phyloP scores from a whole-genome alignment of 495 filamentous ascomycete species.

The Penicillium diatomitis region DNA sequence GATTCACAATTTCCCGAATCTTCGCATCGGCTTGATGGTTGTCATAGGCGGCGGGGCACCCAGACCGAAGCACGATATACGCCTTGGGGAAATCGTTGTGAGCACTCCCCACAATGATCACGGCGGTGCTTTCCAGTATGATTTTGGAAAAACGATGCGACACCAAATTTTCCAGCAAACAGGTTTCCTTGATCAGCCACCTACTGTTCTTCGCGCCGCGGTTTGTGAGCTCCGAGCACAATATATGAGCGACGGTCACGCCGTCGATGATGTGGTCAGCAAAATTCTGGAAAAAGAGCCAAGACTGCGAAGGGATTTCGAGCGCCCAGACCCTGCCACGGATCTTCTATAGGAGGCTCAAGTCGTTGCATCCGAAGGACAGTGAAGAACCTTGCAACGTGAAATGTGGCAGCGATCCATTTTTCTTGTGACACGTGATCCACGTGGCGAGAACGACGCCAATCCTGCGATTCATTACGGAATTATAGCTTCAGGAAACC shows the following conservation, averaged over 20 bases:
- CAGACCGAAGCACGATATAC: slow-evolving; percentile 15
- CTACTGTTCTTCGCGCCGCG: slow-evolving; percentile 10
- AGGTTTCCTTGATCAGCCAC: slow-evolving; percentile 27
- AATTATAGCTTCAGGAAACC: slow-evolving; percentile 19
- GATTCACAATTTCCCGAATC: slow-evolving; percentile 20
- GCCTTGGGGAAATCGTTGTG: slow-evolving; percentile 34
- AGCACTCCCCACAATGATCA: slow-evolving; percentile 12
- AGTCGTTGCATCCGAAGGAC: slow-evolving; percentile 16
- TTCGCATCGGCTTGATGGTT: slow-evolving; percentile 27
- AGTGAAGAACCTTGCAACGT: slow-evolving; percentile 10
- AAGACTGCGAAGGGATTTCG: slow-evolving; percentile 15
- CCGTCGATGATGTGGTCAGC: slow-evolving; percentile 14
- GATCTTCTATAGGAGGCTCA: slow-evolving; percentile 27
- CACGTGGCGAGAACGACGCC: slow-evolving; percentile 15
- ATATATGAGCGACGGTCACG: slow-evolving; percentile 10
- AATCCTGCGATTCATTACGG: slow-evolving; percentile 20
- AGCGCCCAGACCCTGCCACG: slow-evolving; percentile 15
- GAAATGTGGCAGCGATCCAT: slow-evolving; percentile 16
- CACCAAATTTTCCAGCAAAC: slow-evolving; percentile 11
- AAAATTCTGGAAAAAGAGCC: slow-evolving; percentile 9
- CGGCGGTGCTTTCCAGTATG: slow-evolving; percentile 32
- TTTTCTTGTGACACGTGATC: slow-evolving; percentile 14
- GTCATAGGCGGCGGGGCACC: slow-evolving; percentile 20
- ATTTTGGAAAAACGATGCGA: slow-evolving; percentile 23
- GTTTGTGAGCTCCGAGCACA: slow-evolving; percentile 8